Evolutionary conservation across 1,284 basidiomycete species (phyloP), one percentile per base, ranked within the genome.

Genomic region (Ganoderma multipileum): DNA sequence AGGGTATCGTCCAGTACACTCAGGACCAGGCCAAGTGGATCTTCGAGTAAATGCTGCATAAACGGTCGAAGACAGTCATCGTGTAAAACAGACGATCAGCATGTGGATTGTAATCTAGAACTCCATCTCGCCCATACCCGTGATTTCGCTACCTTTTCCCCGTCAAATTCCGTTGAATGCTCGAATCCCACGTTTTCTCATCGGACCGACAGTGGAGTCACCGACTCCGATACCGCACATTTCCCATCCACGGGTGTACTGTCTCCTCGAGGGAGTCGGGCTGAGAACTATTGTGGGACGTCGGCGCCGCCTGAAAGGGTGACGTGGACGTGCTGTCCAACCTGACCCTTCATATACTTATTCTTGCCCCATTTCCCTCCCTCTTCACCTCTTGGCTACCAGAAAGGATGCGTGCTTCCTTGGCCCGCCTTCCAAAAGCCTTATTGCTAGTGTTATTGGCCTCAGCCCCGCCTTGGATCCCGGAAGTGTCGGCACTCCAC

Each of bases 1-100:
- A 95, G 81, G 94, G 94, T 71, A 81, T 91, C 73, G 81, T 89
- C 73, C 90, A 96, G 84, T 97, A 94, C 85, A 86, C 85, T 74
- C 87, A 86, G 80, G 84, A 87, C 73, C 81, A 89, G 79, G 88
- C 89, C 77, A 77, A 84, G 73, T 94, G 94, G 93, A 87, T 96
- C 81, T 95, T 93, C 83, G 95, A 96, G 89, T 92, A 88, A 84
- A 82, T 76, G 76, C 63, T 42, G 54, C 44, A 58, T 63, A 66
- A 55, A 65, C 67, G 68, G 66, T 73, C 58, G 61, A 60, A 68
- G 47, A 38, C 64, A 64, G 39, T 50, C 41, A 61, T 61, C 68
- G 67, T 75, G 73, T 67, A 74, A 74, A 61, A 67, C 55, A 58
- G 64, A 63, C 57, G 61, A 68, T 54, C 58, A 63, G 64, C 71